A percentile compares a stretch with the other conserved stretches of the same genome.
These are phyloP conservation scores for Salix viminalis DNA, from an alignment of 345 rosid species.

Conservation along the genomic window DNA sequence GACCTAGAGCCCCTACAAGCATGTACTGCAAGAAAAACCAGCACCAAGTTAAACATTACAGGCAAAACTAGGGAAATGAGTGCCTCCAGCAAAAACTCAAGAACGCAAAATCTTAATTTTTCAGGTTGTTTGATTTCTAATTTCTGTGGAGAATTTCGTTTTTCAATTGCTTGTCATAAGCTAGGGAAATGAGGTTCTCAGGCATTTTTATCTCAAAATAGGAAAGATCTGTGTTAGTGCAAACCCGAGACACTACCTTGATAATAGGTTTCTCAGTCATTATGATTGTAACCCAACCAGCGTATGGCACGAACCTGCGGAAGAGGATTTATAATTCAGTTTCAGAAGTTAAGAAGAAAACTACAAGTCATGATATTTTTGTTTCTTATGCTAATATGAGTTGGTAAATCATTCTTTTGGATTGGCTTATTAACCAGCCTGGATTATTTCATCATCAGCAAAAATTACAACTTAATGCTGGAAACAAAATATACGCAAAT, in stretches of 20 bases:
- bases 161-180: background rate
- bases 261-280: conserved; percentile 95
- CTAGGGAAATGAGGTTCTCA: background rate
- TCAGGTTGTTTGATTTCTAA: background rate
- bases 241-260: conserved; percentile 34
- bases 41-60: background rate
- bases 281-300: conserved; percentile 93
- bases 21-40: conserved; percentile 47
- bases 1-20: conserved; percentile 49
- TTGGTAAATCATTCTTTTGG: background rate
- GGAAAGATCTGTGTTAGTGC: background rate
- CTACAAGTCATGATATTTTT: background rate
- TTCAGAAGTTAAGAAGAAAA: background rate
- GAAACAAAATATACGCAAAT: background rate
- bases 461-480: background rate
- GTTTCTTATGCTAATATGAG: background rate
- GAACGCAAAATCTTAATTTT: background rate
- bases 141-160: background rate
- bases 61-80: too few relatives aligned
- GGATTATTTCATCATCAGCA: background rate
- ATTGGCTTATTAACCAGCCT: background rate
- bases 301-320: conserved; percentile 75
- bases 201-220: background rate
- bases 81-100: too few relatives aligned
- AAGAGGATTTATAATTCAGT: background rate